Evolutionary conservation across 345 rosid species (phyloP).

Genomic region (Rhodamnia rubescens): DNA sequence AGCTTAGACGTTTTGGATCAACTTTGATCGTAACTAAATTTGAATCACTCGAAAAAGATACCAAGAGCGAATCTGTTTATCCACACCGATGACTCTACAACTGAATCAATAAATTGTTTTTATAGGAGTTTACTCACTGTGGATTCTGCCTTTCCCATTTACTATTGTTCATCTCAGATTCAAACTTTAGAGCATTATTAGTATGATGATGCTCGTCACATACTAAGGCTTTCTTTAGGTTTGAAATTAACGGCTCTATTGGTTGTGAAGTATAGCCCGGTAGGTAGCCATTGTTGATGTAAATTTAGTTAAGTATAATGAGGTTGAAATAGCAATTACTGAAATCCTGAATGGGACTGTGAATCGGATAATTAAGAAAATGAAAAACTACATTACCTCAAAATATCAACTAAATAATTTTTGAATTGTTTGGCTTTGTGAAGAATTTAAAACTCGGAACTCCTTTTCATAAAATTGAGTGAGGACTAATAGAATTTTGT

Average conservation of each 20-base stretch:
- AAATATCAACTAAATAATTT: background rate
- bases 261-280: background rate
- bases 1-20: background rate
- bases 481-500: background rate
- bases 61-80: background rate
- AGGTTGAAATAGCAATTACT: background rate
- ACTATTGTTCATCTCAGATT: background rate
- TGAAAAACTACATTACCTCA: background rate
- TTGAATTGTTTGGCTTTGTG: background rate
- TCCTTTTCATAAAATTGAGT: background rate
- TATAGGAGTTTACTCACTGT: background rate
- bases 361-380: background rate
- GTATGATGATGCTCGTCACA: background rate
- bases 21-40: background rate
- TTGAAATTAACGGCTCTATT: background rate
- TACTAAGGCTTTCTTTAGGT: background rate
- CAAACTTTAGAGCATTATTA: background rate
- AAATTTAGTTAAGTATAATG: background rate
- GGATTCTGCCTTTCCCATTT: background rate
- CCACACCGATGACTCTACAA: background rate
- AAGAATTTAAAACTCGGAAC: background rate
- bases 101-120: background rate
- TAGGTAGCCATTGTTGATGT: background rate
- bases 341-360: background rate
- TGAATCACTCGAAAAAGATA: background rate